Percentiles rank a stretch among this genome's conserved stretches.
phyloP scores from a whole-genome alignment of 2,329 filamentous ascomycete genomes.

The Aspergillus hortae region DNA sequence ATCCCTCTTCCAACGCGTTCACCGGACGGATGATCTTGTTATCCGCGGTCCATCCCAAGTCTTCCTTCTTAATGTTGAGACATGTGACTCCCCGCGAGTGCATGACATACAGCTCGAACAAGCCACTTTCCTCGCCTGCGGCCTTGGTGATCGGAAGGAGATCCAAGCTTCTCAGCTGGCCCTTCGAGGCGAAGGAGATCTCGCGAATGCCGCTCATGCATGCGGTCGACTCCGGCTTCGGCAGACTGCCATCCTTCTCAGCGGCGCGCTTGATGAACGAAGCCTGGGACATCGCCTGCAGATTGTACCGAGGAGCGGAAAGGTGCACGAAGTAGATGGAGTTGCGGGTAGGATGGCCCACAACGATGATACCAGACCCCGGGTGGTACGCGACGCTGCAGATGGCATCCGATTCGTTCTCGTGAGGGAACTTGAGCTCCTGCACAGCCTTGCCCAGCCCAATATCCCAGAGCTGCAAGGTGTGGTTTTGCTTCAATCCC shows the following conservation, averaged over 20 bases:
- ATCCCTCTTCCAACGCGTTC: slow-evolving; percentile 69
- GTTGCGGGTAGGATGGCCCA: slow-evolving; percentile 94
- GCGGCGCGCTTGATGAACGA: slow-evolving; percentile 78
- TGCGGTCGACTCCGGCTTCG: slow-evolving; percentile 87
- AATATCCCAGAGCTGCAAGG: slow-evolving; percentile 96
- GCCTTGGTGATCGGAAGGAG: slow-evolving; percentile 67
- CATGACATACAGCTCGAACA: slow-evolving; percentile 96
- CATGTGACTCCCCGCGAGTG: slow-evolving; percentile 97
- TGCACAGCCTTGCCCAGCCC: slow-evolving; percentile 92
- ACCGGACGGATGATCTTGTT: slow-evolving; percentile 80
- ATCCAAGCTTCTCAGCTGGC: slow-evolving; percentile 82
- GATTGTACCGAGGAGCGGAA: slow-evolving; percentile 87
- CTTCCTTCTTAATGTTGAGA: slow-evolving; percentile 77
- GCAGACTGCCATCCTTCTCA: slow-evolving; percentile 67
- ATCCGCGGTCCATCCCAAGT: slow-evolving; percentile 87
- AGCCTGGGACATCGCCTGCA: slow-evolving; percentile 77
- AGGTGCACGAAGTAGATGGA: slow-evolving; percentile 96
- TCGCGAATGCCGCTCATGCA: slow-evolving; percentile 97
- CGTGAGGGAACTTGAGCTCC: slow-evolving; percentile 93
- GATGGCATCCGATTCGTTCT: slow-evolving; percentile 94
- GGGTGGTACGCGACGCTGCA: slow-evolving; percentile 96
- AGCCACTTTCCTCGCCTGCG: slow-evolving; percentile 58
- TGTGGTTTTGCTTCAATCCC: slow-evolving; percentile 98
- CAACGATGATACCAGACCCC: slow-evolving; percentile 84
- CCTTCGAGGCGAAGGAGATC: slow-evolving; percentile 85